These are phyloP conservation scores for Diphasiastrum complanatum DNA, from an alignment of 83 land plant genomes.

Conservation along the genomic window DNA sequence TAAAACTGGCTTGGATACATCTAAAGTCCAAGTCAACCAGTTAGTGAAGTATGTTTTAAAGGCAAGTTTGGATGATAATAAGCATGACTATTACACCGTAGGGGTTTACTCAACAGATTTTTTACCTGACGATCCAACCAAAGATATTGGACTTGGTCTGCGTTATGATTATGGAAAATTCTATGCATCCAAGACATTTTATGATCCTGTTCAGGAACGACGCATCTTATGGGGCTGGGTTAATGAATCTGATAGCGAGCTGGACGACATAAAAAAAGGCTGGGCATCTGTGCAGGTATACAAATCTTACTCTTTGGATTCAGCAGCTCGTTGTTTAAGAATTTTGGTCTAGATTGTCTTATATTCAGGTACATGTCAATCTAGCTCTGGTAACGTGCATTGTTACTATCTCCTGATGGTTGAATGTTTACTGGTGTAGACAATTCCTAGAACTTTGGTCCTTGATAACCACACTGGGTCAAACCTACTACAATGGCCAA, in stretches of 20 bases:
- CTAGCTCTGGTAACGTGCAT: neutral
- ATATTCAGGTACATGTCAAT: neutral
- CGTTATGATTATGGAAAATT: slow-evolving; percentile 74
- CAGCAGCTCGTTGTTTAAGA: neutral
- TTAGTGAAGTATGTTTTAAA: slow-evolving; percentile 69
- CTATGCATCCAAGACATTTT: slow-evolving; percentile 93
- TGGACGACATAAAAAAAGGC: slow-evolving; percentile 64
- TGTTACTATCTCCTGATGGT: slow-evolving; percentile 2
- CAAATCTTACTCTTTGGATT: neutral
- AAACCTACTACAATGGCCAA: slow-evolving; percentile 74
- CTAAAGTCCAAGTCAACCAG: slow-evolving; percentile 17
- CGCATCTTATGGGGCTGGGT: slow-evolving; percentile 87
- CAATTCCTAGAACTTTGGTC: slow-evolving; percentile 63
- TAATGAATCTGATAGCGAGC: slow-evolving; percentile 68
- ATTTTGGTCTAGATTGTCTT: neutral
- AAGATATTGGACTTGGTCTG: slow-evolving; percentile 51
- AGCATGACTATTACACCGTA: slow-evolving; percentile 64
- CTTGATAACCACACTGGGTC: slow-evolving; percentile 49
- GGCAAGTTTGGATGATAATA: slow-evolving; percentile 63
- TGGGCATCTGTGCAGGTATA: slow-evolving; percentile 90
- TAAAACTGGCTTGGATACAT: slow-evolving; percentile 44
- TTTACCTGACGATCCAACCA: slow-evolving; percentile 38
- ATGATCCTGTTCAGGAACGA: slow-evolving; percentile 53
- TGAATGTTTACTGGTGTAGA: slow-evolving; percentile 39
- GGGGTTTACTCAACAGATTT: slow-evolving; percentile 38